phyloP scores from a whole-genome alignment of 2,329 filamentous ascomycete genomes.

The Pezicula carpinea region DNA sequence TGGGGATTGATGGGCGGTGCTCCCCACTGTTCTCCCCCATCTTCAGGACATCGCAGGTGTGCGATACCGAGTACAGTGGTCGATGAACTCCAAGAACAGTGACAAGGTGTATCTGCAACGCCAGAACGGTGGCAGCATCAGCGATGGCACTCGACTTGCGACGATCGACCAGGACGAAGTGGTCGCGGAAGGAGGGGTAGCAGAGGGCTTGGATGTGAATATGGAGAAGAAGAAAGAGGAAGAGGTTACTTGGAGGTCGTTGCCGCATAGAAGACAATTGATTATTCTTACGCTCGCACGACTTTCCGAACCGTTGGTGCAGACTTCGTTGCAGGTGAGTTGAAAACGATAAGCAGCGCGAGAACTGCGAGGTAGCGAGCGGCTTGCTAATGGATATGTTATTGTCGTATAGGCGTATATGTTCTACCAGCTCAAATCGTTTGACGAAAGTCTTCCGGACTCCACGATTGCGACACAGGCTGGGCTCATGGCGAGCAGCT shows the following conservation, averaged over 20 bases:
- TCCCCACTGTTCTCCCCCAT: neutral
- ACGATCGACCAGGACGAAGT: slow-evolving; percentile 11
- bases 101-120: neutral
- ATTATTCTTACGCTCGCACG: slow-evolving; percentile 73
- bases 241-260: slow-evolving; percentile 61
- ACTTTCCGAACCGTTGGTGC: slow-evolving; percentile 75
- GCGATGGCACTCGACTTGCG: slow-evolving; percentile 6
- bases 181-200: slow-evolving; percentile 7
- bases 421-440: slow-evolving; percentile 84
- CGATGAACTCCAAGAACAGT: slow-evolving; percentile 9
- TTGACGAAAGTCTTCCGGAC: slow-evolving; percentile 49
- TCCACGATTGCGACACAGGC: slow-evolving; percentile 72
- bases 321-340: slow-evolving; percentile 50
- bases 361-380: slow-evolving; percentile 28
- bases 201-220: neutral
- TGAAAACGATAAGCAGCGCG: slow-evolving; percentile 71
- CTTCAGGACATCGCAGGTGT: neutral
- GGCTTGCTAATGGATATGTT: slow-evolving; percentile 30
- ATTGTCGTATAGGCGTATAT: slow-evolving; percentile 60
- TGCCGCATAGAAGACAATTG: slow-evolving; percentile 75
- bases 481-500: slow-evolving; percentile 72
- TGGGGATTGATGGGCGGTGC: too few relatives aligned
- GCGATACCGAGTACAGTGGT: slow-evolving; percentile 3
- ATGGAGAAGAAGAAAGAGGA: slow-evolving; percentile 8
- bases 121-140: slow-evolving; percentile 1